phyloP scores from a whole-genome alignment of 768 basidiomycete species.

The Guyanaporus albipodus region DNA sequence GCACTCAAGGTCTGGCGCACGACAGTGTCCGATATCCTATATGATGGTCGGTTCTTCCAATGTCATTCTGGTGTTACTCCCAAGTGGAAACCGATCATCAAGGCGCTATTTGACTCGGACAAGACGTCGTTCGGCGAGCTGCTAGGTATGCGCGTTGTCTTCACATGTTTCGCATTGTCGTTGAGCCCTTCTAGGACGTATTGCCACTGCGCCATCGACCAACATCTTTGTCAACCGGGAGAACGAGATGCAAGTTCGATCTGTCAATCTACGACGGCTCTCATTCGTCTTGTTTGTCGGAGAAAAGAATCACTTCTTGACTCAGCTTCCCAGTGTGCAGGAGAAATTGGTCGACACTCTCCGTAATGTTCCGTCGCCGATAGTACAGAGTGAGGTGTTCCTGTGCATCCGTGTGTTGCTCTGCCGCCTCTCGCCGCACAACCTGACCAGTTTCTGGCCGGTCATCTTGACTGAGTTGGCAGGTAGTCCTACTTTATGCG shows the following conservation, averaged over 20 bases:
- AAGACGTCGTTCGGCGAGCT: slow-evolving; percentile 83
- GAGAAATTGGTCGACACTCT: slow-evolving; percentile 95
- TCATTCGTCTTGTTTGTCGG: slow-evolving; percentile 84
- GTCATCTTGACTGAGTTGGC: slow-evolving; percentile 91
- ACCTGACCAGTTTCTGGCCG: slow-evolving; percentile 95
- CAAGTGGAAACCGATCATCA: slow-evolving; percentile 77
- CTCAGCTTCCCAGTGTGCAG: slow-evolving; percentile 89
- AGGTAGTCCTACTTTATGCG: slow-evolving; percentile 19
- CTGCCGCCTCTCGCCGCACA: slow-evolving; percentile 86
- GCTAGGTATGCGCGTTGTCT: slow-evolving; percentile 50
- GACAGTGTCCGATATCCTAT: slow-evolving; percentile 75
- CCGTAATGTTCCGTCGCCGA: slow-evolving; percentile 70
- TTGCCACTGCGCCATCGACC: slow-evolving; percentile 82
- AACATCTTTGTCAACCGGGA: slow-evolving; percentile 97
- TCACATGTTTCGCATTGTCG: slow-evolving; percentile 26
- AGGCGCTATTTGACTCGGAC: slow-evolving; percentile 78
- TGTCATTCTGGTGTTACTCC: slow-evolving; percentile 51
- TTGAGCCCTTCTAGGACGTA: slow-evolving; percentile 48
- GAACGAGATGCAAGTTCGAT: slow-evolving; percentile 85
- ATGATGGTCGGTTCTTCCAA: slow-evolving; percentile 86
- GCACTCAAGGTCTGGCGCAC: slow-evolving; percentile 83
- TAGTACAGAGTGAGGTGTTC: slow-evolving; percentile 93
- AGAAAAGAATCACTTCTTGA: slow-evolving; percentile 88
- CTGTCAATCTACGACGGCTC: slow-evolving; percentile 80
- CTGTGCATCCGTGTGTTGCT: slow-evolving; percentile 88